Conservation (phyloP, 768 basidiomycete species). For the Kwoniella sp. region DNA sequence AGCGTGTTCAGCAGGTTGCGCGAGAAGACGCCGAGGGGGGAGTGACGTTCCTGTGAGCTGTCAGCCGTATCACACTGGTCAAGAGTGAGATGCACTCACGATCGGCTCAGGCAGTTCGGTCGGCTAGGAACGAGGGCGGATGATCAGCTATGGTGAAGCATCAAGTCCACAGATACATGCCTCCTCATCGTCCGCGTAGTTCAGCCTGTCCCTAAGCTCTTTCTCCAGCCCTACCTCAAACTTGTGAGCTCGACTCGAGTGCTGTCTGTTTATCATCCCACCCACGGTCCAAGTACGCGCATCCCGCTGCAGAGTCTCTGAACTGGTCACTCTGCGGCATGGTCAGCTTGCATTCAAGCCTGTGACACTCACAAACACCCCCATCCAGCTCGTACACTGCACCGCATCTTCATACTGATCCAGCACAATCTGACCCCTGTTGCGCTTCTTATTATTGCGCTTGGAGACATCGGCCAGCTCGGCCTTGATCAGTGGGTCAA, state of each 20-base stretch:
- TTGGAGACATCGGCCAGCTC: conserved; percentile 14
- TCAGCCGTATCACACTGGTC: background rate
- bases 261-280: background rate
- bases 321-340: conserved; percentile 15
- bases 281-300: conserved; percentile 33
- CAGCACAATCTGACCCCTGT: conserved; percentile 16
- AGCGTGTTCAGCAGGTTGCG: conserved; percentile 31
- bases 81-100: conserved; percentile 3
- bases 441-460: conserved; percentile 13
- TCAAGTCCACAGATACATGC: too few relatives aligned
- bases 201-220: conserved; percentile 22
- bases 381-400: conserved; percentile 25
- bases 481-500: conserved; percentile 20
- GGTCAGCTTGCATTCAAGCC: background rate
- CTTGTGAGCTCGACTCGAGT: background rate
- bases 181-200: conserved; percentile 24
- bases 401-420: conserved; percentile 11
- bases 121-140: conserved; percentile 1
- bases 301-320: conserved; percentile 23
- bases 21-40: conserved; percentile 39
- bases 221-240: conserved; percentile 18
- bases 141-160: background rate
- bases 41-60: conserved; percentile 29
- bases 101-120: conserved; percentile 35
- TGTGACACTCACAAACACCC: conserved; percentile 19